phyloP scores from a whole-genome alignment of 371 early-diverging fungal species.

The Catenaria anguillulae region DNA sequence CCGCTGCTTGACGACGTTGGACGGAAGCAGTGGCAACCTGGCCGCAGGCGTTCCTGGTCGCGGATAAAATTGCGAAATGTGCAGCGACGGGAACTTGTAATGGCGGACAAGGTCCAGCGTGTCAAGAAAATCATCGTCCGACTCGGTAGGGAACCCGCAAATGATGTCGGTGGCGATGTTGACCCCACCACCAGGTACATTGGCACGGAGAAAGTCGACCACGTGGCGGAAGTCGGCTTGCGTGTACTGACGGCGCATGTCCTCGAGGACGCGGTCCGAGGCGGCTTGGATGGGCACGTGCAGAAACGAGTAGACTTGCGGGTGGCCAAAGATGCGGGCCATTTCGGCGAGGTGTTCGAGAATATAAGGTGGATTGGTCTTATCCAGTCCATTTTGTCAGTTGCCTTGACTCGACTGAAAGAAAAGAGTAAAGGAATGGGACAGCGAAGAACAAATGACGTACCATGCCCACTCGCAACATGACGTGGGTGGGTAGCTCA shows the following conservation, averaged over 20 bases:
- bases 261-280: slow-evolving; percentile 22
- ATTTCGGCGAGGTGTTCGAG: slow-evolving; percentile 31
- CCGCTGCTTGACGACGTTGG: slow-evolving; percentile 24
- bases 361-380: slow-evolving; percentile 40
- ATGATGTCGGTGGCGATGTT: slow-evolving; percentile 33
- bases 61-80: slow-evolving; percentile 38
- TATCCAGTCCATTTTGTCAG: background rate
- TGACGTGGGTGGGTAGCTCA: slow-evolving; percentile 18
- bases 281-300: slow-evolving; percentile 38
- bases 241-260: slow-evolving; percentile 32
- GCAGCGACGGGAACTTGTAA: slow-evolving; percentile 25
- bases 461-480: slow-evolving; percentile 32
- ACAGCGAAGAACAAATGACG: too few species aligned
- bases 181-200: slow-evolving; percentile 15
- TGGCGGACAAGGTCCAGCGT: slow-evolving; percentile 20
- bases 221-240: slow-evolving; percentile 24
- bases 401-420: background rate
- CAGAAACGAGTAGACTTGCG: slow-evolving; percentile 30
- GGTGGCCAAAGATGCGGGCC: slow-evolving; percentile 24
- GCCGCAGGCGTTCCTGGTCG: slow-evolving; percentile 40
- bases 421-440: too few species aligned
- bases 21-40: slow-evolving; percentile 20
- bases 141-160: slow-evolving; percentile 36
- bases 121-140: slow-evolving; percentile 26
- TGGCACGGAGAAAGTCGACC: slow-evolving; percentile 14